Evolutionary conservation across 108 stramenopile genomes (phyloP), one percentile per base, ranked within the genome.

Genomic region (Schizochytrium sp.): DNA sequence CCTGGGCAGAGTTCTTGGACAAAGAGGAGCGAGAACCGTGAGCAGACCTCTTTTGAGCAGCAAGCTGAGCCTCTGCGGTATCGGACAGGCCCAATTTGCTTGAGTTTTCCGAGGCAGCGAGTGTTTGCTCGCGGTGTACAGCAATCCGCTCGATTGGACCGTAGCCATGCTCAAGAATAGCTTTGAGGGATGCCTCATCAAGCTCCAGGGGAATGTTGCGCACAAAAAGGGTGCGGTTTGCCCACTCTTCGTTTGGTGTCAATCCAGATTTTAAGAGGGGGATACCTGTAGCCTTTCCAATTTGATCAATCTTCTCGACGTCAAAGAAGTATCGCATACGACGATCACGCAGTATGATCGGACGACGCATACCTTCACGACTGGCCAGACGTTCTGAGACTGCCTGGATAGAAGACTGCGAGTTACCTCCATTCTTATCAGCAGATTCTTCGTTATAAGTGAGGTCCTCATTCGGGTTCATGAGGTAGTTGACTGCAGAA

Each of bases 241-340:
- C 76, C 76, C 76, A 83, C 17, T 7, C 8, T 50, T 83, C 64
- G 64, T 69, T 69, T 69, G 15, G 44, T 7, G 44, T 12, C 64
- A 7, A 10, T 15, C 5, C 15, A 38, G 64, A 3, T 38, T 69
- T 69, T 44, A 38, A 69, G 2, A 69, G 28, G 15, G 64, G 64
- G 64, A 69, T 44, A 44, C 64, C 64, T 44, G 40, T 38, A 12
- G 64, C 15, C 28, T 12, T 0, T 12, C 12, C 28, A 15, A 69
- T 3, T 8, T 69, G 42, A 15, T 38, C 64, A 38, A 69, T 69
- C 64, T 69, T 69, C 15, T 69, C 64, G 12, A 69, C 64, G 28
- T 69, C 64, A 38, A 69, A 69, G 64, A 69, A 38, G 28, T 69
- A 69, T 38, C 64, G 64, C 64, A 69, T 69, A 44, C 64, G 64